Evolutionary conservation across 768 basidiomycete species (phyloP), one percentile per base, ranked within the genome.

Genomic region (Tylopilus plumbeoviolaceoides): DNA sequence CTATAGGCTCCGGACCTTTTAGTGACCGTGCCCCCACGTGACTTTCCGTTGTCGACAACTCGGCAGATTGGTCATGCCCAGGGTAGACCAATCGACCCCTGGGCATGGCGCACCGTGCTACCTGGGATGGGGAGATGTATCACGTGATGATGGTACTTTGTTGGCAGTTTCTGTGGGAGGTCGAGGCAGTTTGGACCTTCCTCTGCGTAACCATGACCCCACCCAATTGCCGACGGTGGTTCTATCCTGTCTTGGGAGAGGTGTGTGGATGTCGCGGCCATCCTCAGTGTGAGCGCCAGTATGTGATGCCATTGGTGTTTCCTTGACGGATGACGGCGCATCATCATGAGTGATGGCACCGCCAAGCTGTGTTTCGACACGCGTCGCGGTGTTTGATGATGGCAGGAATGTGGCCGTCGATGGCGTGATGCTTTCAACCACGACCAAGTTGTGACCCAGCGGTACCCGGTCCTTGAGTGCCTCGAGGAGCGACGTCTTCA

Each of bases 171-270:
- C 63, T 33, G 59, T 63, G 38, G 55, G 11, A 7, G 52, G 15
- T 8, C 67, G 62, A n/a, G 60, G 54, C 17, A 57, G 55, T 51
- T 66, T 73, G 33, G 63, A 43, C 57, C 70, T 79, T 31, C 79
- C 75, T 63, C 83, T 84, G 17, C 71, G 74, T 77, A 87, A 84
- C 83, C 81, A 87, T 0, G 79, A 82, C 0, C 88, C 87, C 77
- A 90, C 81, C 89, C 89, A 91, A 44, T 86, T 84, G 18, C 84
- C 82, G 44, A 88, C 60, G 3, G 65, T 67, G 7, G 52, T 60
- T 49, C 60, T 68, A 20, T 78, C 76, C 3, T 61, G 62, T 47
- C 64, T 71, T 23, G 59, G 44, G 15, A 43, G 53, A 30, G 51
- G 60, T 14, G 25, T 7, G 36, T 57, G 57, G 47, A 28, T 33